A percentile compares a stretch with the other conserved stretches of the same genome.
These are phyloP conservation scores for Litsea cubeba DNA, from an alignment of 164 flowering plant species.

Conservation along the genomic window DNA sequence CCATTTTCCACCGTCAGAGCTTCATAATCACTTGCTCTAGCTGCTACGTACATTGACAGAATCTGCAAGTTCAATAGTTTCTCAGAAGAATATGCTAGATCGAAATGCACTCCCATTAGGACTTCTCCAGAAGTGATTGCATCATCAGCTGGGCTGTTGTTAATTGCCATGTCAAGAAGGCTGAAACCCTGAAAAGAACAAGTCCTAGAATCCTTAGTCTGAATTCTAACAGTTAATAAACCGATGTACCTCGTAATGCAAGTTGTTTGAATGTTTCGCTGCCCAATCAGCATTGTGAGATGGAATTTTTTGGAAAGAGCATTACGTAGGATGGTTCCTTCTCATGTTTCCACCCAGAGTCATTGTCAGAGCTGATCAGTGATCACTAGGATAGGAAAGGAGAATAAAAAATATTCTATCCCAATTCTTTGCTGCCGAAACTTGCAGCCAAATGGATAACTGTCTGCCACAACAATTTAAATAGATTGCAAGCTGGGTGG, in stretches of 20 bases:
- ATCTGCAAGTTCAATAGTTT: slow-evolving; percentile 65
- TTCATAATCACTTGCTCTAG: slow-evolving; percentile 70
- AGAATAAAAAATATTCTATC: neutral
- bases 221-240: no score
- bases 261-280: no score
- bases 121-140: slow-evolving; percentile 35
- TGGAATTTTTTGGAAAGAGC: neutral
- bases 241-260: neutral
- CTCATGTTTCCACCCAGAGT: neutral
- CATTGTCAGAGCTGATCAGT: neutral
- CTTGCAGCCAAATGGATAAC: no score
- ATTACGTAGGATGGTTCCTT: neutral
- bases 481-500: no score
- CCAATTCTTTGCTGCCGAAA: no score
- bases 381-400: neutral
- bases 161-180: neutral
- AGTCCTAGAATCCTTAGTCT: neutral
- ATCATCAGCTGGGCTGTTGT: slow-evolving; percentile 23
- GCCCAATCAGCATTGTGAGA: neutral
- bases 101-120: slow-evolving; percentile 59
- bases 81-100: slow-evolving; percentile 68
- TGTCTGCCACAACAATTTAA: no score
- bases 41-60: slow-evolving; percentile 64
- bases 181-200: neutral
- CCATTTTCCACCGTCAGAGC: slow-evolving; percentile 37